Conservation (phyloP, 2,329 filamentous ascomycete species). For the Fusarium verrucosum region DNA sequence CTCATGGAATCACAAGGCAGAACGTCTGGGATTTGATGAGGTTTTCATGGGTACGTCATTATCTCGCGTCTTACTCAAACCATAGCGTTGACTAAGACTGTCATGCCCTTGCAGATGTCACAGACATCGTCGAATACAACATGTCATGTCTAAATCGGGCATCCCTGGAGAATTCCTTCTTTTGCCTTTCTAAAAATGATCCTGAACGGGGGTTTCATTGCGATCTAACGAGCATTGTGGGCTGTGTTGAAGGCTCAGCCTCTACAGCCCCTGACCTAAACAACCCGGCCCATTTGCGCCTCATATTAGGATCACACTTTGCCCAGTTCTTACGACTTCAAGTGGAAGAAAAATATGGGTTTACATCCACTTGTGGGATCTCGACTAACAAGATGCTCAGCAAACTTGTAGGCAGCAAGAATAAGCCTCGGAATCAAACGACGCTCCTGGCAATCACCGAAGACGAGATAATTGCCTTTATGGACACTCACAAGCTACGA, state of each 20-base stretch:
- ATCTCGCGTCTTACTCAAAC: background rate
- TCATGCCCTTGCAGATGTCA: constrained; percentile 70
- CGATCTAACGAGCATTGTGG: constrained; percentile 74
- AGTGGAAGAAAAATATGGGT: constrained; percentile 80
- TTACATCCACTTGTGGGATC: constrained; percentile 87
- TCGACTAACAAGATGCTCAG: constrained; percentile 87
- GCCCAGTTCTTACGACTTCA: constrained; percentile 76
- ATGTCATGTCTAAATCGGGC: constrained; percentile 72
- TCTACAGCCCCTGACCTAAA: constrained; percentile 42
- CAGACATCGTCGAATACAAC: constrained; percentile 88
- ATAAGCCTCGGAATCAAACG: constrained; percentile 91
- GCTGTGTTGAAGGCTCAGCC: constrained; percentile 59
- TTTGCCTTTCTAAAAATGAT: constrained; percentile 76
- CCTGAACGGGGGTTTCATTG: constrained; percentile 84
- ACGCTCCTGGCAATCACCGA: constrained; percentile 75
- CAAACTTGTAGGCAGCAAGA: constrained; percentile 82
- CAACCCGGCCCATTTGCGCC: constrained; percentile 62
- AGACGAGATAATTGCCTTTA: constrained; percentile 68
- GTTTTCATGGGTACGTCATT: constrained; percentile 62
- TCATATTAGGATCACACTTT: constrained; percentile 83
- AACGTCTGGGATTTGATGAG: constrained; percentile 91
- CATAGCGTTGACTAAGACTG: constrained; percentile 8
- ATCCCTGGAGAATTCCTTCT: constrained; percentile 76
- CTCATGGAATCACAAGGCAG: constrained; percentile 81
- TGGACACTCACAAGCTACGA: constrained; percentile 79